These are phyloP conservation scores for Wickerhamomyces sp. DNA, from an alignment of 1,139 yeast genomes.

Conservation along the genomic window DNA sequence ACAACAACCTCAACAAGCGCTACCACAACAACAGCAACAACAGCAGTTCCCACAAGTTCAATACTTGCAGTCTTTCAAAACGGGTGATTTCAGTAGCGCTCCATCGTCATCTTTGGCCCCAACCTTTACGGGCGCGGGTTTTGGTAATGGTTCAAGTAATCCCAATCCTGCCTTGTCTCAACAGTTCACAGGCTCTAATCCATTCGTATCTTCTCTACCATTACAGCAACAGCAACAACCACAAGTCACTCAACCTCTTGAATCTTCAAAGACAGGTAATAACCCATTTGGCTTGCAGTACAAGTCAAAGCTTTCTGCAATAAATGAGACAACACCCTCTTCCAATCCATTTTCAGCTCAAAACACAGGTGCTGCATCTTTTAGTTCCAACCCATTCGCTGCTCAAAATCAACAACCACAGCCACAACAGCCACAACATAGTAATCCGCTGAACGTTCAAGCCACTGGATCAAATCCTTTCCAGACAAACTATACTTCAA, in stretches of 20 bases:
- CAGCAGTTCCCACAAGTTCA: conserved; percentile 11
- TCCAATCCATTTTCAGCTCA: conserved; percentile 25
- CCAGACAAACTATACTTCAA: conserved; percentile 19
- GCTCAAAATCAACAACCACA: conserved; percentile 9
- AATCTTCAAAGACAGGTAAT: conserved; percentile 23
- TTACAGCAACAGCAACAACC: conserved; percentile 23
- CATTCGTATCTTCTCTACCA: conserved; percentile 17
- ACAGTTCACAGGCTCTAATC: conserved; percentile 2
- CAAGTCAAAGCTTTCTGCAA: conserved; percentile 15
- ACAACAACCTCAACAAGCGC: conserved; percentile 10
- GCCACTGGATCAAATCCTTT: conserved; percentile 28
- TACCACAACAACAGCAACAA: conserved; percentile 15
- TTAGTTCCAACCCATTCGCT: conserved; percentile 7
- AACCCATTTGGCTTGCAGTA: conserved; percentile 28
- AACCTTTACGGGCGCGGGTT: conserved; percentile 48
- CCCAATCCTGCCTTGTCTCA: neutral
- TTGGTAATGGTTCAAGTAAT: conserved; percentile 32
- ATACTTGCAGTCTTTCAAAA: conserved; percentile 11
- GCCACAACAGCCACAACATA: conserved; percentile 11
- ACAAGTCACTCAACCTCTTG: conserved; percentile 20
- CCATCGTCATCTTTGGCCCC: conserved; percentile 22
- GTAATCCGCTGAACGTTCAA: conserved; percentile 9
- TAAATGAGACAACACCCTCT: conserved; percentile 15
- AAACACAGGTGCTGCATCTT: conserved; percentile 2
- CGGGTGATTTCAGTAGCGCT: conserved; percentile 18